Evolutionary conservation across 1,139 yeast species (phyloP), one percentile per base, ranked within the genome.

Genomic region (Yamadazyma atlantica): DNA sequence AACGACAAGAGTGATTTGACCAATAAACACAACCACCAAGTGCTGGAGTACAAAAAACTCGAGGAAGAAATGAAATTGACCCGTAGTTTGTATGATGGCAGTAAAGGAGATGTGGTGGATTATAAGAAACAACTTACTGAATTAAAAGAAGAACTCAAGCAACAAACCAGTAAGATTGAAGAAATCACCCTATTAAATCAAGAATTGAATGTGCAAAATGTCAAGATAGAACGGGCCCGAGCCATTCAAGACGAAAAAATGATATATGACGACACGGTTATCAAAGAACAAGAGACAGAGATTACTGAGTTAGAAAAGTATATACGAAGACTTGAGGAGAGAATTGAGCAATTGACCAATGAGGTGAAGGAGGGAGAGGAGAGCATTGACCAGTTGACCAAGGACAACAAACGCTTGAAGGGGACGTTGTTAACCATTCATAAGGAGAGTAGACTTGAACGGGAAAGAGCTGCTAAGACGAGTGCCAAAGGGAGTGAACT

Each of bases 181-280:
- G 11, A 32, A 11, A 10, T 32, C 7, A 22, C 24, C 12, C 9
- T 7, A 4, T 12, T 22, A 13, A 24, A 32, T 4, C 36, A 36
- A 24, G 22, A 33, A 8, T 24, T 33, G 16, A 12, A 24, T 5
- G n/a, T 13, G 4, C 21, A 33, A 12, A 21, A 25, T 13, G 15
- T n/a, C 7, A 16, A 25, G 11, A n/a, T 25, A 4, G 30, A 33
- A 25, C 24, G 19, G 18, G 46, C 42, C 17, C 34, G 46, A 28
- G 32, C 32, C 26, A 18, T 43, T n/a, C 46, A 40, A 21, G 46
- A 42, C 23, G 29, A 36, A 15, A 33, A 33, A 21, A 38, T 37
- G 42, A 27, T 40, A 3, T 16, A 12, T n/a, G 44, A 36, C 19
- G 27, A 35, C 10, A 35, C 37, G 6, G 23, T 14, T 1, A 17